A percentile compares a stretch with the other conserved stretches of the same genome.
These are phyloP conservation scores for Phialophora tarda DNA, from an alignment of 2,329 filamentous ascomycete genomes.

Conservation along the genomic window DNA sequence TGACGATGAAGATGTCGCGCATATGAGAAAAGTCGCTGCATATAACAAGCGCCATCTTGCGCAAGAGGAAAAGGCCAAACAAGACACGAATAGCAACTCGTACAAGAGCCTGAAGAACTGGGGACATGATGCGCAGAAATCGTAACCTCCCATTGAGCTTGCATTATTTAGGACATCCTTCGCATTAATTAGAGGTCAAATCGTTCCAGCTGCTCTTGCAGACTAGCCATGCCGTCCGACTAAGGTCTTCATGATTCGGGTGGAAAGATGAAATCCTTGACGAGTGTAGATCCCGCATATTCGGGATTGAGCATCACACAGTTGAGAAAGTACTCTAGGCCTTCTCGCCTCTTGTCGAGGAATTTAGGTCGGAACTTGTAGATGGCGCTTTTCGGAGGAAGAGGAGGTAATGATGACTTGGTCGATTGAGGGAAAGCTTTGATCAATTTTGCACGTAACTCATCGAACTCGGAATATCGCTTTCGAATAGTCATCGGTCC, in stretches of 20 bases:
- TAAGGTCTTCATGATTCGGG: conserved; percentile 38
- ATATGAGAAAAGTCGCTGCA: conserved; percentile 68
- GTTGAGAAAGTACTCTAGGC: conserved; percentile 90
- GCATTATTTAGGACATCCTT: neutral
- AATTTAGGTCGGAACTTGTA: conserved; percentile 80
- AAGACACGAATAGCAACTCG: conserved; percentile 60
- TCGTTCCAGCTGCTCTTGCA: neutral
- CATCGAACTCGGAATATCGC: conserved; percentile 92
- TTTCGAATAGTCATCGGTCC: conserved; percentile 63
- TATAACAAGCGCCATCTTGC: conserved; percentile 71
- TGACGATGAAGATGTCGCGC: conserved; percentile 61
- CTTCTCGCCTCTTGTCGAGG: conserved; percentile 79
- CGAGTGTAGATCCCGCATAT: conserved; percentile 85
- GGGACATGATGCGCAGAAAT: conserved; percentile 31
- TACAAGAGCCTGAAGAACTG: conserved; percentile 69
- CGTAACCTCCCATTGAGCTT: conserved; percentile 5
- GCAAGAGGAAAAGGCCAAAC: conserved; percentile 65
- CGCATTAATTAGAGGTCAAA: neutral
- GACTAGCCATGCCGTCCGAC: neutral
- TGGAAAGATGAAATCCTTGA: conserved; percentile 85
- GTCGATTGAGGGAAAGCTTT: conserved; percentile 82
- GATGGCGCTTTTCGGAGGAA: conserved; percentile 90
- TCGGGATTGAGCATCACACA: conserved; percentile 92
- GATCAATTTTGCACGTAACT: conserved; percentile 74
- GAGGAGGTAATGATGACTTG: conserved; percentile 69